phyloP scores from a whole-genome alignment of 768 basidiomycete genomes.

The Hygrocybe punicea region DNA sequence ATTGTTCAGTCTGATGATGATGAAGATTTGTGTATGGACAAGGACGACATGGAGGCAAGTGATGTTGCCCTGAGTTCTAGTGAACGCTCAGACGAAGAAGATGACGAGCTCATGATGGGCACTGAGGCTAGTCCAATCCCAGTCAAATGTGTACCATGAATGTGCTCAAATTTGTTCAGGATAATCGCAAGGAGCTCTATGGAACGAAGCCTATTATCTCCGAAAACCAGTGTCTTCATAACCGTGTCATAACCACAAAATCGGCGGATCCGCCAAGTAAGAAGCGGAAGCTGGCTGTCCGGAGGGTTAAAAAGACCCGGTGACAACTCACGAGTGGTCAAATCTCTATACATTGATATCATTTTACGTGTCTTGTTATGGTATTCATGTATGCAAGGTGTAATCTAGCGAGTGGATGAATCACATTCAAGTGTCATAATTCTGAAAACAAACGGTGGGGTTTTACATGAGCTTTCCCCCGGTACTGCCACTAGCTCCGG shows the following conservation, averaged over 20 bases:
- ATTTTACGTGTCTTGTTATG: too few species aligned
- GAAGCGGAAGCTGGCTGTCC: conserved; percentile 32
- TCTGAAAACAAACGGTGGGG: not conserved
- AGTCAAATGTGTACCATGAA: not conserved
- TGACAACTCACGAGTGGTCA: too few species aligned
- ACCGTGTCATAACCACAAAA: not conserved
- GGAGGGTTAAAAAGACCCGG: not conserved
- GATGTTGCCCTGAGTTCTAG: conserved; percentile 18
- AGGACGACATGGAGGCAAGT: conserved; percentile 26
- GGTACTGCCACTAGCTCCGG: conserved; percentile 24
- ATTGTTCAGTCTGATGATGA: conserved; percentile 6
- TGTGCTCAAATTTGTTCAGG: conserved; percentile 24
- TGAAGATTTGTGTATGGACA: not conserved
- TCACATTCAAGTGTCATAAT: not conserved
- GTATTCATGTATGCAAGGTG: not conserved
- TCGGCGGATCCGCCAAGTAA: conserved; percentile 29
- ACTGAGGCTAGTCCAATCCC: conserved; percentile 42
- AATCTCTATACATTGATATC: too few species aligned
- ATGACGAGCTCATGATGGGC: conserved; percentile 62
- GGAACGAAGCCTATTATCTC: conserved; percentile 13
- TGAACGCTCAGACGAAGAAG: conserved; percentile 42
- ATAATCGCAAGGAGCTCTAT: conserved; percentile 39
- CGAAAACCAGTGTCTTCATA: not conserved
- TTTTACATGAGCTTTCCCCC: conserved; percentile 49
- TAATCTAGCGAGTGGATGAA: not conserved